phyloP scores from a whole-genome alignment of 2,329 filamentous ascomycete species.

The Nigrospora osmanthi region DNA sequence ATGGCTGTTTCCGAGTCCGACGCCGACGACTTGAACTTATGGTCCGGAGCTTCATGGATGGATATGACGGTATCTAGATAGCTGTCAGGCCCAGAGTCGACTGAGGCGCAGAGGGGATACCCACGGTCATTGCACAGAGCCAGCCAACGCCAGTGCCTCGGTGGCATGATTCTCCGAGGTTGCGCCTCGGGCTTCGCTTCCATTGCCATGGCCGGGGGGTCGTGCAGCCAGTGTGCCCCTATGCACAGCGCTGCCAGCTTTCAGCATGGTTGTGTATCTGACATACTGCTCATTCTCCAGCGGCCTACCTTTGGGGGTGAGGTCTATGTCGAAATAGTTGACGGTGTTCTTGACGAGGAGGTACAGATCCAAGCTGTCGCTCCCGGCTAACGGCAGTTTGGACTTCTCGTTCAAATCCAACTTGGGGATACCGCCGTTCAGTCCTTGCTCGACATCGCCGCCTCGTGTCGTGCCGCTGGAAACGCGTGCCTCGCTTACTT shows the following conservation, averaged over 20 bases:
- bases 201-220: slow-evolving; percentile 14
- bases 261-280: too few relatives aligned
- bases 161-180: slow-evolving; percentile 23
- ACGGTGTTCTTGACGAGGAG: slow-evolving; percentile 62
- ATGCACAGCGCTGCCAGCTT: slow-evolving; percentile 51
- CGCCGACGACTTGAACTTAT: slow-evolving; percentile 5
- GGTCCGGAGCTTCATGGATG: slow-evolving; percentile 49
- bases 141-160: slow-evolving; percentile 61
- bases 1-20: not conserved
- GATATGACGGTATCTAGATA: slow-evolving; percentile 57
- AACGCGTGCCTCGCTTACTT: not conserved
- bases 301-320: slow-evolving; percentile 52
- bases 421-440: slow-evolving; percentile 4
- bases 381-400: not conserved
- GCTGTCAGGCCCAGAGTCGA: slow-evolving; percentile 7
- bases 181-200: too few relatives aligned
- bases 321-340: slow-evolving; percentile 68
- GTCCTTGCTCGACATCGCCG: slow-evolving; percentile 1
- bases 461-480: not conserved
- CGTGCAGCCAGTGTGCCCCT: slow-evolving; percentile 60
- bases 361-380: slow-evolving; percentile 26
- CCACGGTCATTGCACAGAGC: slow-evolving; percentile 57
- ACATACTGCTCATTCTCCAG: not conserved
- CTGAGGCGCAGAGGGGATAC: slow-evolving; percentile 6
- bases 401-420: too few relatives aligned